Evolutionary conservation across 306 rosid species (phyloP), one percentile per base, ranked within the genome.

Genomic region (Biancaea sappan): DNA sequence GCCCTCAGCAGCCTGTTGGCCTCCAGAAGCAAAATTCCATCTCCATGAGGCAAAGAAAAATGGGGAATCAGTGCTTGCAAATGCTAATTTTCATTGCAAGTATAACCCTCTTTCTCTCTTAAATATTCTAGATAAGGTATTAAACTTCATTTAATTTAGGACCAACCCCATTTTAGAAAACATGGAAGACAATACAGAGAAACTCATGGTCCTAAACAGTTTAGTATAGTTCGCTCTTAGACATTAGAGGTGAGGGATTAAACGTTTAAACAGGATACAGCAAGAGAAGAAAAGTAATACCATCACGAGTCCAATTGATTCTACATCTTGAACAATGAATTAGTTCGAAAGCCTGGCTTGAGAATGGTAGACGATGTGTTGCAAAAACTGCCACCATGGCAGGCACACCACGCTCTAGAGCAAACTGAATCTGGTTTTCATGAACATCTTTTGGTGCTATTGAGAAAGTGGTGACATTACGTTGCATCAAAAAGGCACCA

Each of bases 401-500:
- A 77, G 98, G 96, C 80, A 91, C 94, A 13, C 98, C 98, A 51
- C 97, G 98, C 84, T 93, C 98, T 71, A 93, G 83, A 56, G 98
- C 97, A 84, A 93, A 89, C 79, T 91, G 98, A 77, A 93, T 85
- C 94, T 85, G 97, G 78, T 93, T 91, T 77, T 89, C 91, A 52
- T 88, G 93, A 74, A 85, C 86, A 72, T 93, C 98, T 85, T 91
- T 93, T 15, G 94, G 91, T 41, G 92, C 96, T 74, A 93, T 69
- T 38, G 96, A 91, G 82, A 93, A 81, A 63, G 96, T 85, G 68
- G 86, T 81, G 77, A 88, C 96, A 72, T 91, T 82, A 28, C 86
- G 91, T 6, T 87, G 86, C 89, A 89, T 87, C 74, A 85, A 76
- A 81, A 88, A 88, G 26, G 97, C 98, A 79, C 97, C 94, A 86